Evolutionary conservation across 2,329 filamentous ascomycete species (phyloP).

Genomic region (Cladophialophora immunda): DNA sequence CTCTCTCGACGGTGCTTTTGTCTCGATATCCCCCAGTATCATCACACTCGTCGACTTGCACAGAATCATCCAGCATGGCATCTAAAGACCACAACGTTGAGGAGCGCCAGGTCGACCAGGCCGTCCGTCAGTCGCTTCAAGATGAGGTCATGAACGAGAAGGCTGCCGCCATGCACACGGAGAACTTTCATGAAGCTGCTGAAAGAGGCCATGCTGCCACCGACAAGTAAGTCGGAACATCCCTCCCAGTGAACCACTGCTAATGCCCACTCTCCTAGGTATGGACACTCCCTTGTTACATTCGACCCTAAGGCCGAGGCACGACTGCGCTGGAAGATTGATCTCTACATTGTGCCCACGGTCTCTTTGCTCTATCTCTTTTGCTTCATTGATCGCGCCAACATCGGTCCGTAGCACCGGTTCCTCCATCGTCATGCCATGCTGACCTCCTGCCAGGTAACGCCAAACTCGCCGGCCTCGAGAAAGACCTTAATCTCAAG

Average conservation of each 20-base stretch:
- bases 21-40: neutral
- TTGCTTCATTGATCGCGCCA: slow-evolving; percentile 72
- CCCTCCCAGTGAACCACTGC: neutral
- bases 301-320: slow-evolving; percentile 67
- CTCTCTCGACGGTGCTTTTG: neutral
- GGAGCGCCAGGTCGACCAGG: slow-evolving; percentile 25
- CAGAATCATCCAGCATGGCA: slow-evolving; percentile 20
- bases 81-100: slow-evolving; percentile 29
- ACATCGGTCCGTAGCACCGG: slow-evolving; percentile 48
- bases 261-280: slow-evolving; percentile 44
- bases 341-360: slow-evolving; percentile 70
- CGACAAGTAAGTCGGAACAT: slow-evolving; percentile 50
- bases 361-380: slow-evolving; percentile 74
- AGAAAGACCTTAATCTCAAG: slow-evolving; percentile 68
- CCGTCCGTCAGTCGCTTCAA: slow-evolving; percentile 29
- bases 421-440: neutral
- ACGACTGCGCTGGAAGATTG: slow-evolving; percentile 69
- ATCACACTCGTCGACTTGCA: neutral
- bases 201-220: slow-evolving; percentile 55
- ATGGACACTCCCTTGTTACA: slow-evolving; percentile 59
- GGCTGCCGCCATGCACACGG: slow-evolving; percentile 45
- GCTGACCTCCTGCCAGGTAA: slow-evolving; percentile 62
- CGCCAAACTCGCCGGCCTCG: slow-evolving; percentile 70
- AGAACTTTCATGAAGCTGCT: slow-evolving; percentile 13
- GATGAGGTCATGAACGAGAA: slow-evolving; percentile 41